Base-by-base conservation (phyloP, 202 grass and related monocot species). In the Schoenoplectus triqueter region DNA sequence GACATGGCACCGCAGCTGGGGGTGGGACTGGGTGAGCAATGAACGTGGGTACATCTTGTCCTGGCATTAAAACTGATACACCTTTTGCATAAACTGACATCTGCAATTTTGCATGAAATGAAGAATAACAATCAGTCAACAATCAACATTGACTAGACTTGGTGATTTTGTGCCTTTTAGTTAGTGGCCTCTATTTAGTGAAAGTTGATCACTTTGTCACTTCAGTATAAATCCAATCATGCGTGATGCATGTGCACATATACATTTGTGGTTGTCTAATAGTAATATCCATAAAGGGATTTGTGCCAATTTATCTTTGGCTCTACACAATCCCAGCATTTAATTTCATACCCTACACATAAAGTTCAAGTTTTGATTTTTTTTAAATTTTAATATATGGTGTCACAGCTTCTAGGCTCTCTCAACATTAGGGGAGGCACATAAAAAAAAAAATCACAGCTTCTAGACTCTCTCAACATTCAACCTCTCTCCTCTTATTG, bases 21-120 rank as follows among this genome's bases (percentile, higher is more conserved):
- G 86, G 45, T 9, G 94, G 94, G 1, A 91, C 88, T 10, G 93
- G 93, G 73, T 95, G 89, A 0, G 93, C 93, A 2, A 98, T 95
- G 67, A 90, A 95, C 10, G 95, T 95, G 39, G 95, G 95, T 64
- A 95, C 55, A 63, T 88, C 66, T 56, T 98, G 89, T 18, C 95
- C 95, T 11, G 95, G 95, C 95, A 98, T 98, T 80, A 98, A 45
- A 19, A 98, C 95, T 0, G 93, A 95, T 39, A 98, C 91, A 9
- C 87, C 95, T 89, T 92, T 94, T 50, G 93, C 87, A 74, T 98
- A 98, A n/a, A 98, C 78, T 44, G 95, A 84, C 86, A 92, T 94
- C 95, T 98, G 93, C 72, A 85, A 87, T 40, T 59, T 59, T 42
- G 6, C 6, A 59, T 1, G 9, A 17, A 72, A 51, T 10, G 61